Evolutionary conservation across 176 grass and related monocot genomes (phyloP).

Genomic region (Miscanthus lutarioriparius): DNA sequence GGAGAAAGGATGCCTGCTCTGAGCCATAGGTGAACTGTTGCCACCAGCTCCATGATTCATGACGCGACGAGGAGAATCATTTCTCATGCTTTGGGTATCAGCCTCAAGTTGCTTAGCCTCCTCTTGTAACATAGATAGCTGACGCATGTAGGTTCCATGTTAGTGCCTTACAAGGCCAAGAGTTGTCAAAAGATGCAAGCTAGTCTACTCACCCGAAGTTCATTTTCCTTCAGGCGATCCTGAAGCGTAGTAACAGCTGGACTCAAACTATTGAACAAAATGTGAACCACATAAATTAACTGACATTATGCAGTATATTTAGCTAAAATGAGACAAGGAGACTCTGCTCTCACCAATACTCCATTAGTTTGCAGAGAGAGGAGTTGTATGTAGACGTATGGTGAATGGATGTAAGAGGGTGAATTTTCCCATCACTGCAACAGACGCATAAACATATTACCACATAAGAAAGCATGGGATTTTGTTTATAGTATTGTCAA

Average conservation of each 20-base stretch:
- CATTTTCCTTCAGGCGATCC: slow-evolving; percentile 84
- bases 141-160: not conserved
- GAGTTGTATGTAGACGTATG: slow-evolving; percentile 89
- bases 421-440: slow-evolving; percentile 82
- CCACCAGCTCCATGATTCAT: slow-evolving; percentile 38
- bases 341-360: slow-evolving; percentile 65
- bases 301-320: slow-evolving; percentile 3
- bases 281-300: slow-evolving; percentile 25
- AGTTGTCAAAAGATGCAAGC: slow-evolving; percentile 1
- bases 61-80: slow-evolving; percentile 39
- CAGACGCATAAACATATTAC: slow-evolving; percentile 3
- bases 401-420: slow-evolving; percentile 91
- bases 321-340: slow-evolving; percentile 10
- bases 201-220: slow-evolving; percentile 73
- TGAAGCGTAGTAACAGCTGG: slow-evolving; percentile 73
- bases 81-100: slow-evolving; percentile 36
- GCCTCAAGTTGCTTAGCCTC: slow-evolving; percentile 61
- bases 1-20: slow-evolving; percentile 29
- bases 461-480: not conserved
- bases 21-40: slow-evolving; percentile 20
- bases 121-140: slow-evolving; percentile 59
- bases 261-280: slow-evolving; percentile 65
- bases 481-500: not conserved
- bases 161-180: slow-evolving; percentile 3
- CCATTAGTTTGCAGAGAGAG: slow-evolving; percentile 96